These are phyloP conservation scores for Coniferiporia weirii DNA, from an alignment of 1,284 basidiomycete species.

Conservation along the genomic window DNA sequence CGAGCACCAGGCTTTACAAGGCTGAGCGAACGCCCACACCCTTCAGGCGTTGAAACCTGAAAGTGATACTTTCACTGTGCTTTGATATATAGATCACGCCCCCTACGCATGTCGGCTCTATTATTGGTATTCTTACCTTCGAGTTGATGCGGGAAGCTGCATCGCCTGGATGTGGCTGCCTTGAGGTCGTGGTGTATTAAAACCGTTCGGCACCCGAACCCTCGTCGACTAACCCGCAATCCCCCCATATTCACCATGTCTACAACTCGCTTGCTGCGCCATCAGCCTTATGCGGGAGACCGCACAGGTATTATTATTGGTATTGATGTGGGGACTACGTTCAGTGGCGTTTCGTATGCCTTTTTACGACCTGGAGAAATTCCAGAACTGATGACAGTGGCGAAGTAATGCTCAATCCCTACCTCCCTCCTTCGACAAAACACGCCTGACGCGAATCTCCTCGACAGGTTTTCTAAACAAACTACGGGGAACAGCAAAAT, in stretches of 20 bases:
- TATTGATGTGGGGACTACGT: conserved; percentile 17
- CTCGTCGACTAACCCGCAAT: not conserved
- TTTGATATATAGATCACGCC: conserved; percentile 3
- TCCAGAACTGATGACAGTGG: conserved; percentile 11
- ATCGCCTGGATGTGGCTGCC: not conserved
- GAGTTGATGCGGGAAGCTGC: not conserved
- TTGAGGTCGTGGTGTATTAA: not conserved
- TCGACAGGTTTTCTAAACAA: conserved; percentile 65
- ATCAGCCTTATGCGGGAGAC: not conserved
- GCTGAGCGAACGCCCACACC: not conserved
- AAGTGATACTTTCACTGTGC: not conserved
- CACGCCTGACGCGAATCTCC: not conserved
- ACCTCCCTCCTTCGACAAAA: not conserved
- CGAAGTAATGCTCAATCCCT: conserved; percentile 4
- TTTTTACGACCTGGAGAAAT: conserved; percentile 11
- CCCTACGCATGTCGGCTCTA: not conserved
- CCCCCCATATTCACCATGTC: not conserved
- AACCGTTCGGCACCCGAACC: not conserved
- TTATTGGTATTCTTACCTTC: not conserved
- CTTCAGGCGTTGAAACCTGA: not conserved
- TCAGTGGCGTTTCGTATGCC: conserved; percentile 16
- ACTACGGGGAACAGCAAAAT: conserved; percentile 76
- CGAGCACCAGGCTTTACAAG: not conserved
- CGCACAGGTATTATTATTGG: conserved; percentile 6
- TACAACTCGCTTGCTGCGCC: conserved; percentile 4